Percentiles rank a stretch among this genome's conserved stretches.
Conservation (phyloP, 2,329 filamentous ascomycete species). For the Alternaria tenuissima region DNA sequence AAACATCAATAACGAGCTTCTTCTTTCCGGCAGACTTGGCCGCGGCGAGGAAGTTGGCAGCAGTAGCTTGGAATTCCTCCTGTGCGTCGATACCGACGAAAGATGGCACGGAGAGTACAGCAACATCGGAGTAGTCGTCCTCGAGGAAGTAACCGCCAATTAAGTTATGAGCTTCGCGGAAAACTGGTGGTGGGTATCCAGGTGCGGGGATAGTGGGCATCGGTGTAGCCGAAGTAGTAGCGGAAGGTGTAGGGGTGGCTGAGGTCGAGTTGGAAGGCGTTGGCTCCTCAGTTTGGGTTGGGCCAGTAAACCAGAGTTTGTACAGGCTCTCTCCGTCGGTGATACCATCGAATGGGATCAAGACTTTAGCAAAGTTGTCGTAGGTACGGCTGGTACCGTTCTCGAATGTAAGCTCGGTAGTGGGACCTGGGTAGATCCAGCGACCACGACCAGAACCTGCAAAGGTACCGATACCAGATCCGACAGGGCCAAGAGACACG, state of each 20-base stretch:
- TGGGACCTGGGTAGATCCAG: slow-evolving; percentile 54
- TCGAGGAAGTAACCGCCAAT: slow-evolving; percentile 59
- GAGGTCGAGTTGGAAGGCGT: slow-evolving; percentile 26
- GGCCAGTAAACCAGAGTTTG: slow-evolving; percentile 43
- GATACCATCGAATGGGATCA: slow-evolving; percentile 53
- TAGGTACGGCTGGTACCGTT: slow-evolving; percentile 55
- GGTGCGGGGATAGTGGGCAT: slow-evolving; percentile 44
- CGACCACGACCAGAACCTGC: slow-evolving; percentile 54
- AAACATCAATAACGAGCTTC: slow-evolving; percentile 68
- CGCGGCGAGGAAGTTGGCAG: slow-evolving; percentile 52
- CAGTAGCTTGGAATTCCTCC: slow-evolving; percentile 53
- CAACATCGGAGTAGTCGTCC: slow-evolving; percentile 56
- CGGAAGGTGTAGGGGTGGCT: slow-evolving; percentile 26
- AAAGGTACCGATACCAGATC: slow-evolving; percentile 56
- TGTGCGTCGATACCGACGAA: slow-evolving; percentile 49
- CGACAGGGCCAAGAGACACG: slow-evolving; percentile 52
- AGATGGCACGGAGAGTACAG: slow-evolving; percentile 55
- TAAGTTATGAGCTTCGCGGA: slow-evolving; percentile 53
- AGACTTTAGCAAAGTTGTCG: slow-evolving; percentile 55
- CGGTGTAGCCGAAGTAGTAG: slow-evolving; percentile 25
- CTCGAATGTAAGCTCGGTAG: slow-evolving; percentile 55
- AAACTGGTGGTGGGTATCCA: slow-evolving; percentile 56
- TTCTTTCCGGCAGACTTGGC: slow-evolving; percentile 63
- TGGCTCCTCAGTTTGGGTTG: slow-evolving; percentile 22
- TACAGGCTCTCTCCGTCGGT: slow-evolving; percentile 55